These are phyloP conservation scores for Artomyces pyxidatus DNA, from an alignment of 768 basidiomycete species.

Conservation along the genomic window DNA sequence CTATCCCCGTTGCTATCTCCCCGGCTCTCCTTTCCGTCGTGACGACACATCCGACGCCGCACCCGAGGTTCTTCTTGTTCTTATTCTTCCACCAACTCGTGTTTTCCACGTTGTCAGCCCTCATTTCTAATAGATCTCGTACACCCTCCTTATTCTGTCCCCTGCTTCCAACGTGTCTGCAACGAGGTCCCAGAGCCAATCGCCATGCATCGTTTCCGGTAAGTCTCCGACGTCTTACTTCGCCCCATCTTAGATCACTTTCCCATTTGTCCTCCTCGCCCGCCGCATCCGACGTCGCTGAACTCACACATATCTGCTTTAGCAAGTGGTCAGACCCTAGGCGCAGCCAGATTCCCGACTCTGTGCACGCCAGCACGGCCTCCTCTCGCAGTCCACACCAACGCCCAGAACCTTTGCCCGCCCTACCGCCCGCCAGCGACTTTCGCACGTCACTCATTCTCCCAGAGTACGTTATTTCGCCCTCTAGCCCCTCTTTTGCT, in stretches of 20 bases:
- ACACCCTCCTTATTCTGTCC: constrained; percentile 14
- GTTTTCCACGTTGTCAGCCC: constrained; percentile 65
- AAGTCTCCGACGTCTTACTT: constrained; percentile 26
- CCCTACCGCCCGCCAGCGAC: constrained; percentile 61
- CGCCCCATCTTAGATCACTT: constrained; percentile 13
- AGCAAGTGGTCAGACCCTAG: constrained; percentile 78
- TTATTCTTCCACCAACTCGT: constrained; percentile 44
- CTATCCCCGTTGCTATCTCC: not conserved
- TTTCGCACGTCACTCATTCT: constrained; percentile 84
- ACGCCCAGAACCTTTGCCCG: constrained; percentile 35
- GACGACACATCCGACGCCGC: not conserved
- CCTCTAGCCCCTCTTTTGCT: constrained; percentile 13
- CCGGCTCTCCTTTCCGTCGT: too few species aligned
- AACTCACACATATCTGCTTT: constrained; percentile 11
- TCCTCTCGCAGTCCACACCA: constrained; percentile 10
- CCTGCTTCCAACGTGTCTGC: constrained; percentile 53
- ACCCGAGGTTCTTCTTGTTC: constrained; percentile 1
- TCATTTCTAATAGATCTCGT: constrained; percentile 26
- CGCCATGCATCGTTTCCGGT: constrained; percentile 79
- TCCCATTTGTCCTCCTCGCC: constrained; percentile 7
- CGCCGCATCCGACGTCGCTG: constrained; percentile 17
- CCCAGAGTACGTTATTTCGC: constrained; percentile 56
- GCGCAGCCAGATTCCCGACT: constrained; percentile 34
- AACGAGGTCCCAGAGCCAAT: constrained; percentile 37
- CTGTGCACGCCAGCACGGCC: constrained; percentile 15